A percentile compares a stretch with the other conserved stretches of the same genome.
Conservation (phyloP, 2,329 filamentous ascomycete species). For the Hirsutella thompsonii region DNA sequence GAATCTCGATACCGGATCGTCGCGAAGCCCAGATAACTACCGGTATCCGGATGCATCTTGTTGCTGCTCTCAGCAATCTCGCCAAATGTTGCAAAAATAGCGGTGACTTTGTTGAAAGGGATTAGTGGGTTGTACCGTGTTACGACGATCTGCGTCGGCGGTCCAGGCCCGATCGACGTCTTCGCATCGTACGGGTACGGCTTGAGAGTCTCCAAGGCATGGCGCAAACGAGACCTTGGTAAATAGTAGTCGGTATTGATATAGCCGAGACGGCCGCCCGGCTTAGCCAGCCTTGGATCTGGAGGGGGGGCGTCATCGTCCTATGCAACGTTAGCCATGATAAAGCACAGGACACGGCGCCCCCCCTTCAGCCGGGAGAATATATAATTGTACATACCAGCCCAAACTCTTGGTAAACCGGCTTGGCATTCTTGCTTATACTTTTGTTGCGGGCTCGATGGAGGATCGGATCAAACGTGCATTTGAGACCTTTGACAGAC, state of each 20-base stretch:
- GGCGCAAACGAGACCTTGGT: conserved; percentile 57
- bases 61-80: conserved; percentile 87
- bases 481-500: conserved; percentile 42
- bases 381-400: conserved; percentile 46
- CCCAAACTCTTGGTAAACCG: conserved; percentile 50
- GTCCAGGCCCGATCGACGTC: conserved; percentile 78
- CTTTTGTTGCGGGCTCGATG: conserved; percentile 34
- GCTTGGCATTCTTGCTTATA: conserved; percentile 44
- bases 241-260: conserved; percentile 59
- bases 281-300: conserved; percentile 68
- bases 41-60: conserved; percentile 88
- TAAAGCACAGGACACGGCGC: conserved; percentile 32
- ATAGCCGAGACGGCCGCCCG: conserved; percentile 48
- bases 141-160: conserved; percentile 81
- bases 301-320: conserved; percentile 66
- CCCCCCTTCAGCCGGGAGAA: conserved; percentile 31
- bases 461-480: conserved; percentile 48
- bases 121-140: conserved; percentile 92
- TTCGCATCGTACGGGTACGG: conserved; percentile 71
- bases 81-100: conserved; percentile 68
- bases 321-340: conserved; percentile 52
- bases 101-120: conserved; percentile 62
- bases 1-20: conserved; percentile 79
- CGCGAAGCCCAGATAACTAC: conserved; percentile 86
- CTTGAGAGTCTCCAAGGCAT: conserved; percentile 65